These are phyloP conservation scores for Candida namnaoensis DNA, from an alignment of 805 yeast genomes.

Conservation along the genomic window DNA sequence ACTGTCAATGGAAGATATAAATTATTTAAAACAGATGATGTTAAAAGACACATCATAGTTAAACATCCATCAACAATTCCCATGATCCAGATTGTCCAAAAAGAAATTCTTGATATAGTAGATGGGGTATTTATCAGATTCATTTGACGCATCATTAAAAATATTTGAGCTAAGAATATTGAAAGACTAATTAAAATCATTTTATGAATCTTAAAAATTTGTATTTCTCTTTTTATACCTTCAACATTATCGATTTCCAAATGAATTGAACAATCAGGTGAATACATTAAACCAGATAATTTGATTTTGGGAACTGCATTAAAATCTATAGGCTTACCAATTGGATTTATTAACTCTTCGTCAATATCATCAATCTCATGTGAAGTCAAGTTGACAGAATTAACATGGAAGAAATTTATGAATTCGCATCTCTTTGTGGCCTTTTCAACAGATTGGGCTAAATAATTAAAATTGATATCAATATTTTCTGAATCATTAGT, in stretches of 20 bases:
- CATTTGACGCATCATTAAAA: slow-evolving; percentile 49
- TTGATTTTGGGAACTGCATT: slow-evolving; percentile 43
- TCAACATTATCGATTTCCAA: slow-evolving; percentile 26
- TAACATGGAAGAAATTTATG: slow-evolving; percentile 58
- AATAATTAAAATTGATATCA: slow-evolving; percentile 14
- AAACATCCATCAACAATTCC: slow-evolving; percentile 62
- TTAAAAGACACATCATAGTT: slow-evolving; percentile 51
- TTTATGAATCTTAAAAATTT: slow-evolving; percentile 12
- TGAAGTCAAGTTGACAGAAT: slow-evolving; percentile 44
- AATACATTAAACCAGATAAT: slow-evolving; percentile 57
- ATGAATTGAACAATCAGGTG: slow-evolving; percentile 81
- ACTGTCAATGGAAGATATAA: slow-evolving; percentile 62
- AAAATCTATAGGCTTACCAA: slow-evolving; percentile 65
- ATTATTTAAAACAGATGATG: slow-evolving; percentile 44
- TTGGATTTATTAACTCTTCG: slow-evolving; percentile 60
- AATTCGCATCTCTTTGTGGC: slow-evolving; percentile 55
- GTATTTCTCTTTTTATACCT: slow-evolving; percentile 56
- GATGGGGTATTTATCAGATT: slow-evolving; percentile 71
- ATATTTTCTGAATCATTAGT: slow-evolving; percentile 31
- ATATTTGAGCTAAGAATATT: slow-evolving; percentile 19
- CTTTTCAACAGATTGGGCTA: slow-evolving; percentile 19
- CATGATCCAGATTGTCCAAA: slow-evolving; percentile 58
- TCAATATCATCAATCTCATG: slow-evolving; percentile 57
- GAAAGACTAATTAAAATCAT: slow-evolving; percentile 9
- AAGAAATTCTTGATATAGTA: slow-evolving; percentile 62